Evolutionary conservation across 805 yeast genomes (phyloP), one percentile per base, ranked within the genome.

Genomic region (Saccharomycopsis synnaedendra): DNA sequence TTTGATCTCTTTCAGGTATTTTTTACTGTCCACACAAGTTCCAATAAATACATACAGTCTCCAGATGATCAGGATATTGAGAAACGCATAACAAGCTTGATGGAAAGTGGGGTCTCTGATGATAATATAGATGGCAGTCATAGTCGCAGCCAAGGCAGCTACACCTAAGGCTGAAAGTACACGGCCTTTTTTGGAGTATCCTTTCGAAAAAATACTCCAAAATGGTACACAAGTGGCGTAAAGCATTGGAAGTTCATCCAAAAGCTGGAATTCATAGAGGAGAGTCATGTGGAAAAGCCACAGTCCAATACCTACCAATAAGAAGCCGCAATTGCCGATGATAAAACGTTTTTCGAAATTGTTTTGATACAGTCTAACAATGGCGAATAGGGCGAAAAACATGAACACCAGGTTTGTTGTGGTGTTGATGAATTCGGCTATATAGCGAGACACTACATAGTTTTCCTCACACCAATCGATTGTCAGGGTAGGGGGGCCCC

Each of bases 401-500:
- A 75, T 65, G 56, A 78, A 79, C 34, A 68, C 68, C 2, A 72
- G 64, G 54, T 93, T 93, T 40, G 98, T 87, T 31, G 79, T 57
- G 3, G 97, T 85, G 60, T 93, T 93, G 50, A 90, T 73, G 48
- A 86, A 83, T 62, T 93, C 98, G 3, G 97, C 97, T 46, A 93
- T 72, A 58, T 85, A 93, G 8, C 74, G 75, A 8, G 90, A 75
- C 1, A 89, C 85, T 7, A 88, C 90, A 61, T 90, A 90, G 67
- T 90, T 90, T 64, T 93, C 97, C 60, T 90, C 98, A 65, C 98
- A 90, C 97, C 97, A 90, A 60, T 90, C 98, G 37, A 93, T 93
- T n/a, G 97, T 89, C 37, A 96, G 76, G 0, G 97, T 88, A 3
- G 85, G 84, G 4, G 69, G 66, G 1, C 93, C 93, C 96, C 96